Percentiles rank a stretch among this genome's conserved stretches.
These are phyloP conservation scores for Rhodotorula sp. DNA, from an alignment of 1,284 basidiomycete genomes.

Conservation along the genomic window DNA sequence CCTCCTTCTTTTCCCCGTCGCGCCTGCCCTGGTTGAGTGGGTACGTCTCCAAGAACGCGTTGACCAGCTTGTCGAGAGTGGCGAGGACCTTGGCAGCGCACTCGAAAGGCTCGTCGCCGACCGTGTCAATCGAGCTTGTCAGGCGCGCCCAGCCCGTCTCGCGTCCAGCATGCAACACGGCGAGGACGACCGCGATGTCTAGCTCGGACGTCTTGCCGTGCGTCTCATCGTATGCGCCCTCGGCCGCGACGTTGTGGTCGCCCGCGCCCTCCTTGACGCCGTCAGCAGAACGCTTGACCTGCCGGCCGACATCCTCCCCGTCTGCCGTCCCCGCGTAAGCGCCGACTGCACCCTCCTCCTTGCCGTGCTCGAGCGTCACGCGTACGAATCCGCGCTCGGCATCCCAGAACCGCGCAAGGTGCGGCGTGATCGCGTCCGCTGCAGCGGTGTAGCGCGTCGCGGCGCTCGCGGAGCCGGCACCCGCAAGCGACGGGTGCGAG, in stretches of 20 bases:
- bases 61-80: constrained; percentile 50
- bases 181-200: constrained; percentile 54
- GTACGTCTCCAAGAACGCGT: constrained; percentile 51
- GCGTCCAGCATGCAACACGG: constrained; percentile 52
- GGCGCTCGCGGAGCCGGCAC: constrained; percentile 50
- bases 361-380: constrained; percentile 44
- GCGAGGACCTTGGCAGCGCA: constrained; percentile 47
- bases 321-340: constrained; percentile 13
- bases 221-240: constrained; percentile 5
- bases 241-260: not conserved
- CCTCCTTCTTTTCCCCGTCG: constrained; percentile 40
- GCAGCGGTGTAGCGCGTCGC: constrained; percentile 50
- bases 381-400: constrained; percentile 45
- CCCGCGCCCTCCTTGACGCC: constrained; percentile 1
- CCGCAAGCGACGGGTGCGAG: not conserved
- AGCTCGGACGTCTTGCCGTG: constrained; percentile 46
- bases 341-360: constrained; percentile 12
- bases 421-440: constrained; percentile 44
- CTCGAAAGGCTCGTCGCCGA: constrained; percentile 24
- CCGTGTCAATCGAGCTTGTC: not conserved
- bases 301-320: not conserved
- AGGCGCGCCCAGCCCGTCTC: constrained; percentile 29
- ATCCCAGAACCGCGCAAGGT: constrained; percentile 51
- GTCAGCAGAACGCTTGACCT: not conserved
- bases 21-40: constrained; percentile 49